phyloP scores from a whole-genome alignment of 2,329 filamentous ascomycete genomes.

The Cryphonectria radicalis region DNA sequence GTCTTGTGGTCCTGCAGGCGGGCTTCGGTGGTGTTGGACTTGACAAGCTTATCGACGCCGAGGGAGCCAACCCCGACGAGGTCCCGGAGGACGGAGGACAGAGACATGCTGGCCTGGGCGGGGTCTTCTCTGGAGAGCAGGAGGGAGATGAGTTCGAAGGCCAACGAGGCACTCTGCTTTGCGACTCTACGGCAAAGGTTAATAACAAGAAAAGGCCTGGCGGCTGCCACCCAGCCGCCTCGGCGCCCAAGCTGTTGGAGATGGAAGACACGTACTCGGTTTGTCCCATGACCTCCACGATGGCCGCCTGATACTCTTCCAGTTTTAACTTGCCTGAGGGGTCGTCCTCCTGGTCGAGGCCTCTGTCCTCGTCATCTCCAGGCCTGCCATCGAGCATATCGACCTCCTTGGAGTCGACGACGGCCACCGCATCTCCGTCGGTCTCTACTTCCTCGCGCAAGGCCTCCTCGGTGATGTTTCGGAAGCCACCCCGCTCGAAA shows the following conservation, averaged over 20 bases:
- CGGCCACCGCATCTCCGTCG: slow-evolving; percentile 40
- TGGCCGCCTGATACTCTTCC: slow-evolving; percentile 52
- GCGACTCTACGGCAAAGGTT: slow-evolving; percentile 45
- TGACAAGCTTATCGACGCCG: slow-evolving; percentile 67
- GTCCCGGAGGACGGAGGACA: slow-evolving; percentile 73
- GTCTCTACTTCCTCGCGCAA: slow-evolving; percentile 66
- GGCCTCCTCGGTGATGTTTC: slow-evolving; percentile 74
- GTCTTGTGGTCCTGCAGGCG: slow-evolving; percentile 60
- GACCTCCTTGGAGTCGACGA: slow-evolving; percentile 47
- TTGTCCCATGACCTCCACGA: slow-evolving; percentile 61
- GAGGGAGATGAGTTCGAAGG: slow-evolving; percentile 82
- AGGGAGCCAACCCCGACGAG: slow-evolving; percentile 76
- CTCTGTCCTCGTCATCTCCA: slow-evolving; percentile 43
- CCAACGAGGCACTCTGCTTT: slow-evolving; percentile 67
- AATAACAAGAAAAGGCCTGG: background rate
- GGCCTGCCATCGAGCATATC: slow-evolving; percentile 50
- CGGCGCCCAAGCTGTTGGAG: background rate
- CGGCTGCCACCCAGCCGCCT: background rate
- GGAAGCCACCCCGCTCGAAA: slow-evolving; percentile 78
- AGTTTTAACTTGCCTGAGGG: slow-evolving; percentile 45
- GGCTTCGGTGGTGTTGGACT: slow-evolving; percentile 61
- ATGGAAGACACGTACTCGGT: slow-evolving; percentile 53
- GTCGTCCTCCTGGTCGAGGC: slow-evolving; percentile 42
- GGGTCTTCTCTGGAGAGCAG: slow-evolving; percentile 82
- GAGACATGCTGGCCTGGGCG: slow-evolving; percentile 67